Percentiles rank a stretch among this genome's conserved stretches.
phyloP scores from a whole-genome alignment of 2,329 filamentous ascomycete species.

The Aureobasidium uvarum region DNA sequence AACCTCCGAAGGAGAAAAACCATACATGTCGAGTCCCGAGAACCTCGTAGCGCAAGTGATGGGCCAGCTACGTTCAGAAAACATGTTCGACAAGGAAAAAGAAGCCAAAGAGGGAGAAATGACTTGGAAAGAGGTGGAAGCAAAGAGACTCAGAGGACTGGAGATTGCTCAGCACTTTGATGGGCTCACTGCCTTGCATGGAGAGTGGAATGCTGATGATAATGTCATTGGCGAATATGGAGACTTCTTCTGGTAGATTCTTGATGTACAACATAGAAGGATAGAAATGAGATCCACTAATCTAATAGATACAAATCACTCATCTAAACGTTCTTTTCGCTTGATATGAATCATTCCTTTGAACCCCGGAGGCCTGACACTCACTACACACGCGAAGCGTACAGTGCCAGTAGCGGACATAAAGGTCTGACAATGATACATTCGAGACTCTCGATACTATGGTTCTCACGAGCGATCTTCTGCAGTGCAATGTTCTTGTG shows the following conservation, averaged over 20 bases:
- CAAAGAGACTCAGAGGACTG: constrained; percentile 56
- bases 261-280: neutral
- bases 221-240: constrained; percentile 47
- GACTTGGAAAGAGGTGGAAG: constrained; percentile 61
- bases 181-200: constrained; percentile 54
- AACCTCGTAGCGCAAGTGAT: constrained; percentile 33
- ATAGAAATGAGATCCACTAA: neutral
- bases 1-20: constrained; percentile 33
- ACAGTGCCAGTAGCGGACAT: neutral
- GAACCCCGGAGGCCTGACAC: too few relatives aligned
- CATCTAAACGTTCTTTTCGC: neutral
- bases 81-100: constrained; percentile 11
- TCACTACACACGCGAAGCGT: too few relatives aligned
- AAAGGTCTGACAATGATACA: too few relatives aligned
- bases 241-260: constrained; percentile 34
- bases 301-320: neutral
- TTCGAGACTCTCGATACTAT: too few relatives aligned
- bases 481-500: neutral
- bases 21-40: constrained; percentile 31
- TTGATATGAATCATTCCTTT: too few relatives aligned
- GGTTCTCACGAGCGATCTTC: too few relatives aligned
- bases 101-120: constrained; percentile 42
- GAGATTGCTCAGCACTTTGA: constrained; percentile 56
- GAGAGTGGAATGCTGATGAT: constrained; percentile 49
- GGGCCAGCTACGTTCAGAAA: constrained; percentile 13